phyloP scores from a whole-genome alignment of 2,329 filamentous ascomycete species.

The Aspergillus latus region DNA sequence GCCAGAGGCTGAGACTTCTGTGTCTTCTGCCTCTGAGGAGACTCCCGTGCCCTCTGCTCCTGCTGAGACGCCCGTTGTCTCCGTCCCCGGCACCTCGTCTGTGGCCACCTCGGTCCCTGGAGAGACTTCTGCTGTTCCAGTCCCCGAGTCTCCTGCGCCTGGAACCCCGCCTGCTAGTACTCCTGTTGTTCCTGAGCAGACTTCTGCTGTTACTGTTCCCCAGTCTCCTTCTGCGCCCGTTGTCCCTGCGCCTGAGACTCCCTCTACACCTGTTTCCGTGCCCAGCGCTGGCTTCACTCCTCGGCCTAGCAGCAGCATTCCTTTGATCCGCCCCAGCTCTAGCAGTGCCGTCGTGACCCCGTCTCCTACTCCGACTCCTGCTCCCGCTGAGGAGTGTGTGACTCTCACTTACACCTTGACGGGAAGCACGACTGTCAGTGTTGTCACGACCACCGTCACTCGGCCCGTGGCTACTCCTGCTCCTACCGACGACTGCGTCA shows the following conservation, averaged over 20 bases:
- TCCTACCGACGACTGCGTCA: conserved; percentile 7
- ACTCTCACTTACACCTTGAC: no score
- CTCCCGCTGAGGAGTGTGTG: no score
- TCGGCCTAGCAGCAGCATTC: conserved; percentile 9
- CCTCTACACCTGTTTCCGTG: conserved; percentile 10
- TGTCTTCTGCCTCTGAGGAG: neutral
- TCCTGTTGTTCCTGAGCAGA: neutral
- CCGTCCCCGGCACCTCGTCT: neutral
- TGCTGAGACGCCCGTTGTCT: neutral
- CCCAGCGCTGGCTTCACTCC: conserved; percentile 9
- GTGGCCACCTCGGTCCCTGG: neutral
- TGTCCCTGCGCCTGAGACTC: neutral
- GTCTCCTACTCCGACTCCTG: neutral
- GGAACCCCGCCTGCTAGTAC: neutral
- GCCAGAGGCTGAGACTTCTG: neutral
- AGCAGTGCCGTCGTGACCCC: conserved; percentile 20
- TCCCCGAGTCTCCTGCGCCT: neutral
- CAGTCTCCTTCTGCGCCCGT: conserved; percentile 12
- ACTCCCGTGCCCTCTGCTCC: conserved; percentile 10
- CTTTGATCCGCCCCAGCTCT: conserved; percentile 13
- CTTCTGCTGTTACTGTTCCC: neutral
- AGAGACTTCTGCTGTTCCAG: neutral
- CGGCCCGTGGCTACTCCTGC: no score
- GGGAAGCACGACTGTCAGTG: no score
- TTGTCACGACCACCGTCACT: no score